Conservation (phyloP, 202 grass and related monocot genomes). For the Saccharum hybrid region DNA sequence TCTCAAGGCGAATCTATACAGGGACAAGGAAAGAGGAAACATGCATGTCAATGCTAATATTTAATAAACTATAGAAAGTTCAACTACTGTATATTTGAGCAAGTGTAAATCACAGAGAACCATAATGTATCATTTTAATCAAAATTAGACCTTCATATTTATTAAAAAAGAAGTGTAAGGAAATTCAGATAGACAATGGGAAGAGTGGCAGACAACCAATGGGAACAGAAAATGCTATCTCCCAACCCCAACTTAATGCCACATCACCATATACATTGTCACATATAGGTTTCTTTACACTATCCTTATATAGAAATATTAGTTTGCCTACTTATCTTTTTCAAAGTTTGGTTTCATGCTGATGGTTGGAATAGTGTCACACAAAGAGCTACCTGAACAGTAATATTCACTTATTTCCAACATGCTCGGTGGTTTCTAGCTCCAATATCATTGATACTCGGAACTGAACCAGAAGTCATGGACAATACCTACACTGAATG, state of each 20-base stretch:
- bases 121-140: neutral
- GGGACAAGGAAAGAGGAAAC: neutral
- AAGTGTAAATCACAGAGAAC: slow-evolving; percentile 12
- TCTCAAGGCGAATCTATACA: slow-evolving; percentile 72
- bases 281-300: neutral
- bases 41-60: neutral
- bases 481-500: neutral
- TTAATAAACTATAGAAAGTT: neutral
- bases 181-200: neutral
- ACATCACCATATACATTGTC: slow-evolving; percentile 5
- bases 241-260: slow-evolving; percentile 3
- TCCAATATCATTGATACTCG: neutral
- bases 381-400: neutral
- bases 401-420: neutral
- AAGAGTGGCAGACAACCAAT: slow-evolving; percentile 24
- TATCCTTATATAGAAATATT: neutral
- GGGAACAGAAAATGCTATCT: neutral
- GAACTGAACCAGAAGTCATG: neutral
- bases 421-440: neutral
- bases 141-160: slow-evolving; percentile 12
- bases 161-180: neutral
- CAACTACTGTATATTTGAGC: neutral
- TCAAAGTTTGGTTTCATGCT: neutral
- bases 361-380: neutral
- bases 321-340: neutral